Base-by-base conservation (phyloP, 2,329 filamentous ascomycete species). In the Colletotrichum sp. region DNA sequence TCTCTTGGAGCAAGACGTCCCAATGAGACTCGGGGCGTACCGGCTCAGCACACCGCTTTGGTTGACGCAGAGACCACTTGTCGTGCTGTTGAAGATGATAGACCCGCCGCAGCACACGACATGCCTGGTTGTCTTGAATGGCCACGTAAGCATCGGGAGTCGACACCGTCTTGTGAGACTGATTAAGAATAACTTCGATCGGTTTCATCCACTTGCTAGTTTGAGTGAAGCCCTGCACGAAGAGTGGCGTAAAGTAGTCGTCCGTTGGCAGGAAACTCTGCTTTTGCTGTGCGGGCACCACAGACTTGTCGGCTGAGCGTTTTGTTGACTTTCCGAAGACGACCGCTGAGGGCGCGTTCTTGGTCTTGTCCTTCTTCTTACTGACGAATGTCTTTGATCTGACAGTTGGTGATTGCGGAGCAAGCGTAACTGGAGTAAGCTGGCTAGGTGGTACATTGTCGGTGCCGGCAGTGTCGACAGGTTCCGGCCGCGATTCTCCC, bases 61-160 rank as follows among this genome's bases (percentile, higher is more conserved):
- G 92, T 81, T 99, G 97, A 68, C 96, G 91, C 63, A 99, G 85
- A 7, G 96, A 97, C 96, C 97, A 99, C 80, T 96, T 94, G 79
- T 98, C 96, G 36, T 94, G 92, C 81, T 96, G 95, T 81, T 99
- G 97, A 30, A 99, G 88, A 77, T 96, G 93, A 82, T 98, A 98
- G 4, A 99, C 95, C 16, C 95, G 90, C 72, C 95, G 93, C 6
- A 99, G 85, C 34, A 98, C 94, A 72, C 95, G 93, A 80, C 95
- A 97, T 68, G 98, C 95, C 83, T 98, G 95, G 74, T 94, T 93
- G 80, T 99, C 96, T 65, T 95, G 92, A 55, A 98, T 92, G 58
- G 95, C 94, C 2, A 98, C 91, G 74, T 95, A 93, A 67, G 96
- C 93, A 81, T 98, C 96, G 2, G 93, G 89, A 0, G 96, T 99